A percentile compares a stretch with the other conserved stretches of the same genome.
phyloP scores from a whole-genome alignment of 192 early-diverging fungal species.

The Chytriomyces sp. region DNA sequence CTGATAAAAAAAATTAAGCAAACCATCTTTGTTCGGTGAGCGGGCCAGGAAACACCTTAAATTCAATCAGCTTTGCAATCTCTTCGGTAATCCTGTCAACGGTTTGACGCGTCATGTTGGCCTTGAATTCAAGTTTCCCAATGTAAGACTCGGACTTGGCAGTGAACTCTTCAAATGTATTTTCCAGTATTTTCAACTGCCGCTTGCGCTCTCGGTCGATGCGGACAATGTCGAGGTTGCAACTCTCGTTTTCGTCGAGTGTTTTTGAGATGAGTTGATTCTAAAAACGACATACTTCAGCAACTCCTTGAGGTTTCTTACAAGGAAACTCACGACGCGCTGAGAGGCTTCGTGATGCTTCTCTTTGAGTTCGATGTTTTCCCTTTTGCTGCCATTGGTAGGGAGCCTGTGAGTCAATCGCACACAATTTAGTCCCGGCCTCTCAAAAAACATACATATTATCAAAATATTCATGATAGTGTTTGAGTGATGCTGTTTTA shows the following conservation, averaged over 20 bases:
- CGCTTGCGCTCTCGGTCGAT: conserved; percentile 9
- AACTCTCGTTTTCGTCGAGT: conserved; percentile 21
- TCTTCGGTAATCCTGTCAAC: conserved; percentile 24
- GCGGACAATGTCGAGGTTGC: conserved; percentile 1
- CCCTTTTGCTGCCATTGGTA: conserved; percentile 18
- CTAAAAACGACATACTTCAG: background rate
- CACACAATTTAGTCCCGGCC: background rate
- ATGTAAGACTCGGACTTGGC: conserved; percentile 3
- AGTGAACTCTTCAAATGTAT: conserved; percentile 6
- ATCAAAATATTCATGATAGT: conserved; percentile 22
- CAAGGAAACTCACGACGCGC: background rate
- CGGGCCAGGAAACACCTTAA: too few species aligned
- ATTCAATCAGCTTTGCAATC: conserved; percentile 24
- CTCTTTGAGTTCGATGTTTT: conserved; percentile 25
- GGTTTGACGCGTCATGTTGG: conserved; percentile 19
- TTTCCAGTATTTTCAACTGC: conserved; percentile 6
- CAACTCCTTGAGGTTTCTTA: background rate
- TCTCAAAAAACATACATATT: conserved; percentile 30
- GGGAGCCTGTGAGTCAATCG: background rate
- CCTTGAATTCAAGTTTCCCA: conserved; percentile 11
- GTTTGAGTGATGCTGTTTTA: conserved; percentile 25
- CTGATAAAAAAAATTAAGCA: too few species aligned
- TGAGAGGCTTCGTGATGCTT: conserved; percentile 11
- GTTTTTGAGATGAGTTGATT: conserved; percentile 24
- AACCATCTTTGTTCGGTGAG: too few species aligned